phyloP scores from a whole-genome alignment of 2,329 filamentous ascomycete genomes.

The Exophiala phaeomuriformis region DNA sequence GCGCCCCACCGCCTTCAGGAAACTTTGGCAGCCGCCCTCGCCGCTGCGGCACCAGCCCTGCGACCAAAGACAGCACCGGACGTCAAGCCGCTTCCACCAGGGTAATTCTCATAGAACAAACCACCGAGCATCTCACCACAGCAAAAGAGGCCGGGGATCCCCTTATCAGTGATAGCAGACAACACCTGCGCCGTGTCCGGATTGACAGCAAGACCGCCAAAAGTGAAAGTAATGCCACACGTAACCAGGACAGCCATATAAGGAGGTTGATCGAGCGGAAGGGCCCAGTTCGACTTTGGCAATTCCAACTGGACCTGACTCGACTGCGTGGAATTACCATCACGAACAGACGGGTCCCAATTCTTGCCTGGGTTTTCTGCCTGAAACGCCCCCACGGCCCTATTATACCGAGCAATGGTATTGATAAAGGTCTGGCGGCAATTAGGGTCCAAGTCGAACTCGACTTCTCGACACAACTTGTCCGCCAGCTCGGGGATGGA shows the following conservation, averaged over 20 bases:
- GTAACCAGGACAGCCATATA: conserved; percentile 59
- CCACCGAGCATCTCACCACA: conserved; percentile 61
- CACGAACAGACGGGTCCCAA: conserved; percentile 56
- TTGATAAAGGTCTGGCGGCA: conserved; percentile 40
- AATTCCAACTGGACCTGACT: conserved; percentile 38
- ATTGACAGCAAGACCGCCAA: conserved; percentile 55
- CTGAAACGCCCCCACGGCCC: conserved; percentile 45
- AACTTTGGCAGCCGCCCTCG: neutral
- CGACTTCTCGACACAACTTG: conserved; percentile 37
- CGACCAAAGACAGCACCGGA: conserved; percentile 51
- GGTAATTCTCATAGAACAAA: conserved; percentile 57
- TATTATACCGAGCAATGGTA: conserved; percentile 52
- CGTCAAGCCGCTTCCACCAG: conserved; percentile 56
- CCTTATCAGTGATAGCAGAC: conserved; percentile 37
- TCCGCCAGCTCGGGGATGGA: conserved; percentile 52
- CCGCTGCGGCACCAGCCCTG: conserved; percentile 37
- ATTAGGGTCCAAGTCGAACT: neutral
- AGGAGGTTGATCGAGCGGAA: conserved; percentile 50
- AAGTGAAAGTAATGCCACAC: conserved; percentile 62
- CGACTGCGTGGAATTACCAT: conserved; percentile 56
- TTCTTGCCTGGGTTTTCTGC: conserved; percentile 39
- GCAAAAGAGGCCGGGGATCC: conserved; percentile 53
- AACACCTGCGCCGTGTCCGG: conserved; percentile 50
- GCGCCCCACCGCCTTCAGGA: too few relatives aligned
- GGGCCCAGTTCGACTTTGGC: conserved; percentile 60